A percentile compares a stretch with the other conserved stretches of the same genome.
Evolutionary conservation across 2,329 filamentous ascomycete genomes (phyloP).

Genomic region (Claviceps maximensis): DNA sequence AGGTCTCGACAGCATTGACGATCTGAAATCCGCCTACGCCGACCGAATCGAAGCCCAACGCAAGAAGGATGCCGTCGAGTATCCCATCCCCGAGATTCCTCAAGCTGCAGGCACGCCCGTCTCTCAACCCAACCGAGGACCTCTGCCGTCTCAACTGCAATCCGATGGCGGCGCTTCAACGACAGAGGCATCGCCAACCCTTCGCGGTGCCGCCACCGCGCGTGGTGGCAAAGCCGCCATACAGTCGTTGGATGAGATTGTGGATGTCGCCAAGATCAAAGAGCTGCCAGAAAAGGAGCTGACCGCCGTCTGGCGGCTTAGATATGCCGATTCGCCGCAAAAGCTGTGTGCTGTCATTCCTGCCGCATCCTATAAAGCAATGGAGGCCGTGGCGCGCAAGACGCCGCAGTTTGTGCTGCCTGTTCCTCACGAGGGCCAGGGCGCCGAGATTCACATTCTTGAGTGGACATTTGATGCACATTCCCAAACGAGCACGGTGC

Average conservation of each 20-base stretch:
- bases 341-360: slow-evolving; percentile 80
- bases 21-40: slow-evolving; percentile 70
- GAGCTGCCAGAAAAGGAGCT: slow-evolving; percentile 69
- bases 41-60: slow-evolving; percentile 67
- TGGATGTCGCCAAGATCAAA: slow-evolving; percentile 69
- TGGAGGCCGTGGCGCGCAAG: slow-evolving; percentile 55
- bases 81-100: slow-evolving; percentile 22
- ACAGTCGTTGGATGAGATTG: slow-evolving; percentile 36
- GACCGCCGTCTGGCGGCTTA: slow-evolving; percentile 77
- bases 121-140: slow-evolving; percentile 23
- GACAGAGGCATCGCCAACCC: not conserved
- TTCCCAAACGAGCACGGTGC: slow-evolving; percentile 55
- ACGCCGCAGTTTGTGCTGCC: slow-evolving; percentile 88
- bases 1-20: slow-evolving; percentile 55
- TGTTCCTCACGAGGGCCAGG: slow-evolving; percentile 52
- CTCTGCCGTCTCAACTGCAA: slow-evolving; percentile 11
- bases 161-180: slow-evolving; percentile 12
- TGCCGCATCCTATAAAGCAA: slow-evolving; percentile 55
- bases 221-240: slow-evolving; percentile 14
- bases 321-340: slow-evolving; percentile 58
- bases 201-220: not conserved
- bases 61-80: slow-evolving; percentile 48
- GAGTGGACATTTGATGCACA: slow-evolving; percentile 82
- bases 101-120: slow-evolving; percentile 23
- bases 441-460: slow-evolving; percentile 88